phyloP scores from a whole-genome alignment of 2,329 filamentous ascomycete species.

The Paecilomyces formosus region DNA sequence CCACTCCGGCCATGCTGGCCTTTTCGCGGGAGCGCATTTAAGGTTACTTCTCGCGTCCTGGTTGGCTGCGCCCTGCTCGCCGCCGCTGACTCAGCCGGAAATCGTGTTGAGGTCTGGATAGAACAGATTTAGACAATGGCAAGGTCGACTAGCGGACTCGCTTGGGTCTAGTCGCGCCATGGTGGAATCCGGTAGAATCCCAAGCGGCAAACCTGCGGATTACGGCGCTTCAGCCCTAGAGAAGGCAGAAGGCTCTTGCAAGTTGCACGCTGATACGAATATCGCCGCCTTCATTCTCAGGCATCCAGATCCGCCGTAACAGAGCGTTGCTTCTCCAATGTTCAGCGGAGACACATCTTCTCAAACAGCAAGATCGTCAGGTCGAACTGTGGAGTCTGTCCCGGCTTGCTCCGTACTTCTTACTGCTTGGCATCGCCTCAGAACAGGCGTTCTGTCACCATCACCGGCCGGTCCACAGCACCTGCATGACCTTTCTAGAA shows the following conservation, averaged over 20 bases:
- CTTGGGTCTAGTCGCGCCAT: background rate
- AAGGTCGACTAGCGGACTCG: background rate
- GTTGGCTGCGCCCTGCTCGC: slow-evolving; percentile 23
- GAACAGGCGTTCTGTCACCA: background rate
- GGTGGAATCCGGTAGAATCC: background rate
- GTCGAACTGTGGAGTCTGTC: background rate
- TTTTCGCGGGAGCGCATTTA: slow-evolving; percentile 27
- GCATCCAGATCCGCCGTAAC: background rate
- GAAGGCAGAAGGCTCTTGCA: too few relatives aligned
- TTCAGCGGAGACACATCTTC: background rate
- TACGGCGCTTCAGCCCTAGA: background rate
- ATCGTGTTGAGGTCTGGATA: too few relatives aligned
- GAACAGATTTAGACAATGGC: too few relatives aligned
- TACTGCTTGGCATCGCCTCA: background rate
- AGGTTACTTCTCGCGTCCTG: slow-evolving; percentile 30
- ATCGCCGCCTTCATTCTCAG: background rate
- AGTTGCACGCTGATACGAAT: background rate
- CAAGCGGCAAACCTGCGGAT: background rate
- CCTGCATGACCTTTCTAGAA: background rate
- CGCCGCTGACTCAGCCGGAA: slow-evolving; percentile 26
- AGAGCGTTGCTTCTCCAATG: background rate
- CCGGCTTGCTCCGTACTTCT: too few relatives aligned
- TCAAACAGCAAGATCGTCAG: background rate
- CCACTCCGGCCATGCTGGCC: slow-evolving; percentile 37
- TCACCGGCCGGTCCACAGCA: background rate